Percentiles rank a stretch among this genome's conserved stretches.
Evolutionary conservation across 768 basidiomycete species (phyloP).

Genomic region (Phylloporus rhodoxanthus): DNA sequence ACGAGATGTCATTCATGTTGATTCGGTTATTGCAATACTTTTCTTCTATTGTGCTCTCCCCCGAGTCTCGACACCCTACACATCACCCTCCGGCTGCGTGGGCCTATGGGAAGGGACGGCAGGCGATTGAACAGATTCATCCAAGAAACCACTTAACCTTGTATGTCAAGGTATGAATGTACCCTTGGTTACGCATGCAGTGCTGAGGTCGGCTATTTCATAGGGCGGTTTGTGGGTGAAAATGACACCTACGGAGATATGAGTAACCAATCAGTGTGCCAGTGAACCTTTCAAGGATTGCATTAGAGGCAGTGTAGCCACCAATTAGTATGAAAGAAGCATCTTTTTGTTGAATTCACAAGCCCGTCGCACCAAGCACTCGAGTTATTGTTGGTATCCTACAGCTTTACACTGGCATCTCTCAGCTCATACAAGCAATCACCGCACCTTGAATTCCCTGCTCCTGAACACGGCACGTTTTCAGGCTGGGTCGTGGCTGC

Average conservation of each 20-base stretch:
- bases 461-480: not conserved
- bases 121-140: slow-evolving; percentile 22
- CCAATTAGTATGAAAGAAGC: not conserved
- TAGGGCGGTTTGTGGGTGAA: slow-evolving; percentile 45
- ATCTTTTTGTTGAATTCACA: not conserved
- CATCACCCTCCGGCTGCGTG: slow-evolving; percentile 26
- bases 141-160: slow-evolving; percentile 29
- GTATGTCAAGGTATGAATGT: slow-evolving; percentile 33
- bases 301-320: not conserved
- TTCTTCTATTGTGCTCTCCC: slow-evolving; percentile 17
- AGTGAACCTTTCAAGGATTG: not conserved
- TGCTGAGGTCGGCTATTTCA: not conserved
- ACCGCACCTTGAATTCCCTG: not conserved
- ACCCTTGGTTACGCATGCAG: too few species aligned
- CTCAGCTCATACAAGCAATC: not conserved
- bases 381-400: not conserved
- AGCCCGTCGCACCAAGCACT: not conserved
- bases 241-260: slow-evolving; percentile 31
- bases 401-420: not conserved
- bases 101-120: slow-evolving; percentile 21
- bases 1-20: slow-evolving; percentile 31
- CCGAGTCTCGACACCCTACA: slow-evolving; percentile 26
- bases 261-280: not conserved
- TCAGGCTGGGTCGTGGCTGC: not conserved
- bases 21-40: slow-evolving; percentile 28